phyloP scores from a whole-genome alignment of 768 basidiomycete genomes.

The Pulveroboletus sp. region DNA sequence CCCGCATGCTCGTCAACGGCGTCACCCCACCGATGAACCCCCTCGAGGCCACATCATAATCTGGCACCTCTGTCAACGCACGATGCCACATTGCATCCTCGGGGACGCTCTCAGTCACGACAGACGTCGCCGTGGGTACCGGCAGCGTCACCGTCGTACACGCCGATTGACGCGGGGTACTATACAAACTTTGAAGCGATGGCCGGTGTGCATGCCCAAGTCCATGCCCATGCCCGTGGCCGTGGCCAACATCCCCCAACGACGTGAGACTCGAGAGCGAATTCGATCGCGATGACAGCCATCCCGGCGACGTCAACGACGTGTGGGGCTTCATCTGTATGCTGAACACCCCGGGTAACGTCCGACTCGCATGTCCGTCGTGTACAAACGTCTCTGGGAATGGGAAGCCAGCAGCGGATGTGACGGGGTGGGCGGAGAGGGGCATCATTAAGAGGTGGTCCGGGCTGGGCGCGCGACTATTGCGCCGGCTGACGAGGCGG shows the following conservation, averaged over 20 bases:
- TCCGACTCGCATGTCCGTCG: slow-evolving; percentile 47
- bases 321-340: slow-evolving; percentile 65
- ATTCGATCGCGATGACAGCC: slow-evolving; percentile 38
- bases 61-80: slow-evolving; percentile 76
- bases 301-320: slow-evolving; percentile 39
- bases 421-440: not conserved
- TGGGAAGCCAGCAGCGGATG: slow-evolving; percentile 13
- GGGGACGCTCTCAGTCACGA: slow-evolving; percentile 19
- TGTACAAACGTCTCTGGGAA: slow-evolving; percentile 53
- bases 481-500: slow-evolving; percentile 32
- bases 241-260: not conserved
- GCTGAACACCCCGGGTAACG: slow-evolving; percentile 49
- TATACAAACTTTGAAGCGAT: not conserved
- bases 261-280: slow-evolving; percentile 32
- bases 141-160: not conserved
- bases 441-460: slow-evolving; percentile 34
- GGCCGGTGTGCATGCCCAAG: slow-evolving; percentile 5
- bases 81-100: slow-evolving; percentile 48
- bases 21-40: slow-evolving; percentile 93
- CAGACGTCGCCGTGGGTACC: slow-evolving; percentile 4
- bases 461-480: slow-evolving; percentile 57
- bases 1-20: slow-evolving; percentile 71
- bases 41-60: slow-evolving; percentile 78
- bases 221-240: not conserved
- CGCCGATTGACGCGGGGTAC: not conserved